These are phyloP conservation scores for Podospora didyma DNA, from an alignment of 495 filamentous ascomycete species.

Conservation along the genomic window DNA sequence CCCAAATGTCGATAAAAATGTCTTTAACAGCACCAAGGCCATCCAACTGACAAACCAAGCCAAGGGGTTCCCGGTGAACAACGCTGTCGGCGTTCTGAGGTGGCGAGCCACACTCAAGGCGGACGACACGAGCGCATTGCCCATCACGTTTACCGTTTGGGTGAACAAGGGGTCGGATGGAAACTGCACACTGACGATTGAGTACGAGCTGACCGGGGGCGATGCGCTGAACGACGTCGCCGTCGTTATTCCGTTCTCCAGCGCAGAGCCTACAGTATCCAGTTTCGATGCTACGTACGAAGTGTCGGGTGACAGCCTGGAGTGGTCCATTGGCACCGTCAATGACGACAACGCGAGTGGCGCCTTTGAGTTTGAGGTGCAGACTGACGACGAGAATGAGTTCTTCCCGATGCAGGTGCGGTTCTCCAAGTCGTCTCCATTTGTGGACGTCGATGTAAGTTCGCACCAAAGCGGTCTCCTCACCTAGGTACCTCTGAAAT, in stretches of 20 bases:
- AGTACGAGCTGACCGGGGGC: constrained; percentile 84
- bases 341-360: constrained; percentile 76
- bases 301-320: constrained; percentile 85
- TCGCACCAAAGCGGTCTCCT: neutral
- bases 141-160: constrained; percentile 95
- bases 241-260: constrained; percentile 79
- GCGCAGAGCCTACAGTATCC: constrained; percentile 79
- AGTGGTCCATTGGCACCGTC: constrained; percentile 85
- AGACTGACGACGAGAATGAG: constrained; percentile 76
- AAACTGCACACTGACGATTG: constrained; percentile 80
- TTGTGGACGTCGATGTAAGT: constrained; percentile 87
- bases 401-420: constrained; percentile 96
- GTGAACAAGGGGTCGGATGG: constrained; percentile 77
- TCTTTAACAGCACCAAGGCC: constrained; percentile 70
- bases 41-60: constrained; percentile 82
- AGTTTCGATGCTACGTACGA: constrained; percentile 93
- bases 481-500: constrained; percentile 7
- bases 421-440: constrained; percentile 81
- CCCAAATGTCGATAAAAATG: constrained; percentile 85
- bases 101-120: constrained; percentile 76
- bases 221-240: constrained; percentile 74
- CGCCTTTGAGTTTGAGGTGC: constrained; percentile 89
- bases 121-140: constrained; percentile 69
- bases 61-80: constrained; percentile 88
- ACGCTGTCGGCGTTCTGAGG: constrained; percentile 79